A percentile compares a stretch with the other conserved stretches of the same genome.
These are phyloP conservation scores for Echinosophora koreensis DNA, from an alignment of 306 rosid genomes.

Conservation along the genomic window DNA sequence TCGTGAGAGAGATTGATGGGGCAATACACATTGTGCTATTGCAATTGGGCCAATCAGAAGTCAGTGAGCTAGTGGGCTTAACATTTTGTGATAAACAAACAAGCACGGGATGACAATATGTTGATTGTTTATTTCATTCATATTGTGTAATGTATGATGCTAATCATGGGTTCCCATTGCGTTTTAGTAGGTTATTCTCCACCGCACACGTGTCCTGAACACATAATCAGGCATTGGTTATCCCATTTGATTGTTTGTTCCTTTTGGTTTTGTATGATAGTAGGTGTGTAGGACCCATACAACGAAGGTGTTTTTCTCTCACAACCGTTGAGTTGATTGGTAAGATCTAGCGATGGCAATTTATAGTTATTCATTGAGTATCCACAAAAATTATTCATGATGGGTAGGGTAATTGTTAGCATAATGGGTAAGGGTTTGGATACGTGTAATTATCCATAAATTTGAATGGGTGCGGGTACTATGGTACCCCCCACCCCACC, in stretches of 20 bases:
- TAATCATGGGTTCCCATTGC: neutral
- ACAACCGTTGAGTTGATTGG: slow-evolving; percentile 31
- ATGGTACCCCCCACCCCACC: too few species aligned
- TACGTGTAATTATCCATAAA: too few species aligned
- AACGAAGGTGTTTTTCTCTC: neutral
- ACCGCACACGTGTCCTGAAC: slow-evolving; percentile 47
- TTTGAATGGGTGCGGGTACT: too few species aligned
- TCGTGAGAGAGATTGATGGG: slow-evolving; percentile 29
- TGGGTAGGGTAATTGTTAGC: too few species aligned
- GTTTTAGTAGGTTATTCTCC: neutral
- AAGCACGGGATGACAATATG: slow-evolving; percentile 17
- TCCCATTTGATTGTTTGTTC: neutral
- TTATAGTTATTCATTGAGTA: too few species aligned
- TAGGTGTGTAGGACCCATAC: neutral
- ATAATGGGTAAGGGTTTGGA: too few species aligned
- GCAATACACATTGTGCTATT: neutral
- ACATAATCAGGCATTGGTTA: neutral
- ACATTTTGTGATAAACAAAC: slow-evolving; percentile 21
- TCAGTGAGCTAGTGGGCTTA: neutral
- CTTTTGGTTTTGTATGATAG: neutral
- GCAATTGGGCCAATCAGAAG: neutral
- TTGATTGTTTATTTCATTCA: neutral
- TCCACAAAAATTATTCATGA: too few species aligned
- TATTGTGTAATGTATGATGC: neutral
- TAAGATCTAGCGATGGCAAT: too few species aligned